Evolutionary conservation across 1,284 basidiomycete species (phyloP).

Genomic region (Schizopora paradoxa): DNA sequence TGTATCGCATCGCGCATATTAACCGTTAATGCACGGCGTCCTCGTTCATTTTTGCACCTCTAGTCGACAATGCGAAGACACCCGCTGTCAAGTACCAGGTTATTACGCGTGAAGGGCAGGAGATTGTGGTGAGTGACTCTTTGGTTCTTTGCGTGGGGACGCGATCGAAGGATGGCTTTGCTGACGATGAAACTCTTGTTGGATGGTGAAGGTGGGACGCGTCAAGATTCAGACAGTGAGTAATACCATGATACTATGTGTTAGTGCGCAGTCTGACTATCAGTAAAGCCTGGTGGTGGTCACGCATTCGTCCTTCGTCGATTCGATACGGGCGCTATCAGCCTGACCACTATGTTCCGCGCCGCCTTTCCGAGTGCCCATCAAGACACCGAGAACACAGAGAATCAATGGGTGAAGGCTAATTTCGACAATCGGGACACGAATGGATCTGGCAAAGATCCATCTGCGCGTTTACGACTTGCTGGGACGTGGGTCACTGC

Average conservation of each 20-base stretch:
- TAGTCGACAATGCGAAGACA: constrained; percentile 29
- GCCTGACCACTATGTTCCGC: constrained; percentile 96
- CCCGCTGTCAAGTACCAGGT: constrained; percentile 64
- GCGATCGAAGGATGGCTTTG: neutral
- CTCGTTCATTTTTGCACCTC: neutral
- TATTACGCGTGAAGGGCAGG: constrained; percentile 58
- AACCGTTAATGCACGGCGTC: neutral
- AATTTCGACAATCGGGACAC: constrained; percentile 75
- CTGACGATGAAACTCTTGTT: constrained; percentile 18
- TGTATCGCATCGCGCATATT: no score
- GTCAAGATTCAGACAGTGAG: constrained; percentile 90
- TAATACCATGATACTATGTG: constrained; percentile 17
- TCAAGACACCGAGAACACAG: constrained; percentile 76
- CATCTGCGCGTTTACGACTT: constrained; percentile 56
- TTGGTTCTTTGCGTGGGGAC: neutral
- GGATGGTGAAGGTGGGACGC: constrained; percentile 62
- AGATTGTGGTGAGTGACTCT: constrained; percentile 49
- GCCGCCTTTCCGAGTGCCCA: constrained; percentile 88
- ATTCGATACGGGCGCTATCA: constrained; percentile 94
- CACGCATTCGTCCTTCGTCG: constrained; percentile 95
- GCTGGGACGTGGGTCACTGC: constrained; percentile 89
- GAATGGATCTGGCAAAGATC: constrained; percentile 67
- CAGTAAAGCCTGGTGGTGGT: constrained; percentile 47
- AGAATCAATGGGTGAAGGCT: constrained; percentile 83
- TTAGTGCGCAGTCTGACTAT: constrained; percentile 20